These are phyloP conservation scores for Leptodermis oblonga DNA, from an alignment of 257 asterid genomes.

Conservation along the genomic window DNA sequence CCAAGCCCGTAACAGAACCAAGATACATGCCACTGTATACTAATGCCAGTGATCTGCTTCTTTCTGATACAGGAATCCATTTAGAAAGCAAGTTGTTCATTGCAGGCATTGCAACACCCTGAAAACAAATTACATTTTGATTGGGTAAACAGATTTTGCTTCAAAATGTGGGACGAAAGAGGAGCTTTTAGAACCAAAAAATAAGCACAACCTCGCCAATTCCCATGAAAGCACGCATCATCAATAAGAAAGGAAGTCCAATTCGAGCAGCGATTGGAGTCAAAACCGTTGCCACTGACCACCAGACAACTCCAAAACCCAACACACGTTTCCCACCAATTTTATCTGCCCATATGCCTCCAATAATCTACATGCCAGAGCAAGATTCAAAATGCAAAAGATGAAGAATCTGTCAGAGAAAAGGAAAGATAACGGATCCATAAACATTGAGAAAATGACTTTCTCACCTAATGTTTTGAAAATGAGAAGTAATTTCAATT, in stretches of 20 bases:
- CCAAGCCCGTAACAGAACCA: conserved; percentile 96
- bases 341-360: conserved; percentile 99
- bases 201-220: conserved; percentile 83
- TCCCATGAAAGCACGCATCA: conserved; percentile 97
- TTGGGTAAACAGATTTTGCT: conserved; percentile 2
- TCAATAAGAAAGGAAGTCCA: conserved; percentile 85
- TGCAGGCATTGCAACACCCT: conserved; percentile 95
- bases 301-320: conserved; percentile 98
- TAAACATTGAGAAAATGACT: background rate
- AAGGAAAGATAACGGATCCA: background rate
- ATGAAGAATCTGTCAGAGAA: background rate
- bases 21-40: conserved; percentile 99
- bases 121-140: conserved; percentile 10
- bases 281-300: conserved; percentile 97
- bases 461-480: background rate
- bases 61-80: conserved; percentile 97
- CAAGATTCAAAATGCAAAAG: background rate
- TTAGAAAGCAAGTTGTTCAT: conserved; percentile 89
- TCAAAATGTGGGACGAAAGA: background rate
- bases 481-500: background rate
- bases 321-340: conserved; percentile 89
- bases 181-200: background rate
- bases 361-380: conserved; percentile 56
- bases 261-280: conserved; percentile 91
- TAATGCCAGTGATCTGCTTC: conserved; percentile 97